Evolutionary conservation across 2,329 filamentous ascomycete species (phyloP).

Genomic region (Leptographium procerum): DNA sequence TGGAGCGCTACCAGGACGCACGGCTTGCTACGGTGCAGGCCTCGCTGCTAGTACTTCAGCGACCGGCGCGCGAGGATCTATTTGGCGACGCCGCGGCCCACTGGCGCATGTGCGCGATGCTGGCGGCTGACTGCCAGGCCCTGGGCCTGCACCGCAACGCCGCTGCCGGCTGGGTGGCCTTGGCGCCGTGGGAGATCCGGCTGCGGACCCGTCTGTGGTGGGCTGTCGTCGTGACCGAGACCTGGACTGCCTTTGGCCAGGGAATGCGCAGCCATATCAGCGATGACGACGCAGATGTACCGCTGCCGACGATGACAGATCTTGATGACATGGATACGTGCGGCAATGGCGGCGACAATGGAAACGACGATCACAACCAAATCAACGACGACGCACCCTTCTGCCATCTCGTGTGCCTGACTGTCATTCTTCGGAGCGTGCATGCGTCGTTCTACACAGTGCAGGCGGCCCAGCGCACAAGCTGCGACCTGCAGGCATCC

Average conservation of each 20-base stretch:
- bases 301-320: background rate
- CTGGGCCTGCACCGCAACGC: slow-evolving; percentile 2
- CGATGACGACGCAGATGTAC: background rate
- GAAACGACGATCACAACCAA: too few species aligned
- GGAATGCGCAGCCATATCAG: slow-evolving; percentile 7
- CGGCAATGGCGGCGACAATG: background rate
- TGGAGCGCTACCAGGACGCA: background rate
- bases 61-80: background rate
- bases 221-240: slow-evolving; percentile 3
- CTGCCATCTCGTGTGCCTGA: background rate
- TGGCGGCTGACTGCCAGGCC: slow-evolving; percentile 1
- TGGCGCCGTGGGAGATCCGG: slow-evolving; percentile 1
- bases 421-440: slow-evolving; percentile 4
- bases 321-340: background rate
- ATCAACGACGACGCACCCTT: background rate
- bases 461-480: background rate
- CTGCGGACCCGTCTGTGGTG: slow-evolving; percentile 7
- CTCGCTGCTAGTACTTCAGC: slow-evolving; percentile 2
- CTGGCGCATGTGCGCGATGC: background rate
- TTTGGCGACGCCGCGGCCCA: background rate
- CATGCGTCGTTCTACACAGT: slow-evolving; percentile 2
- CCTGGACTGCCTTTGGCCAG: slow-evolving; percentile 4
- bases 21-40: slow-evolving; percentile 2
- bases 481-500: background rate
- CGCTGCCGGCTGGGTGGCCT: background rate